Evolutionary conservation across 768 basidiomycete species (phyloP).

Genomic region (Hydnum rufescens): DNA sequence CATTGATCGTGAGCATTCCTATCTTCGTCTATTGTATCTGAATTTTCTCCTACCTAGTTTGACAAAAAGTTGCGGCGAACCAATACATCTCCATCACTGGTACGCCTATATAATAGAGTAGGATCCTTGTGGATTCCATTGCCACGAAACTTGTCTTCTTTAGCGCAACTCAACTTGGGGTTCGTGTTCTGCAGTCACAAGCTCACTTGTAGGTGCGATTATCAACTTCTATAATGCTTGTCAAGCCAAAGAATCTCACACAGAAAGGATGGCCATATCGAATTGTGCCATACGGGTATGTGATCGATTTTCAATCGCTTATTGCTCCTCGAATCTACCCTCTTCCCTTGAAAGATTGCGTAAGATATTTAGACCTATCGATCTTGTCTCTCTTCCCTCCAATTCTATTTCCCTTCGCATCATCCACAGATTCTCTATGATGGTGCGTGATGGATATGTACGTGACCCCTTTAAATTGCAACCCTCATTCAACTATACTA

Average conservation of each 20-base stretch:
- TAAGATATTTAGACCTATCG: no score
- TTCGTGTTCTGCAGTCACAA: slow-evolving; percentile 70
- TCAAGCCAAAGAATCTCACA: no score
- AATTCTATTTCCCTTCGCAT: no score
- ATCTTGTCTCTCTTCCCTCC: no score
- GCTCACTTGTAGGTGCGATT: slow-evolving; percentile 33
- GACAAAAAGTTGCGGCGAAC: not conserved
- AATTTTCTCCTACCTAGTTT: not conserved
- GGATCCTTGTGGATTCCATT: not conserved
- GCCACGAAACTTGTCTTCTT: not conserved
- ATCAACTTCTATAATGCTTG: no score
- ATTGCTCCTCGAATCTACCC: no score
- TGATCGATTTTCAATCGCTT: no score
- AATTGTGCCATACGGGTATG: no score
- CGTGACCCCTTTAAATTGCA: not conserved
- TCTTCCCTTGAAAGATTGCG: no score
- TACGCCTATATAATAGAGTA: not conserved
- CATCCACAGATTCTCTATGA: not conserved
- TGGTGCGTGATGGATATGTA: not conserved
- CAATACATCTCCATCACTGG: not conserved
- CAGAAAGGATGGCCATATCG: no score
- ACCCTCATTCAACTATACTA: not conserved
- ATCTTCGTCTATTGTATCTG: not conserved
- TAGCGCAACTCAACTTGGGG: slow-evolving; percentile 67
- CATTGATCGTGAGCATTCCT: slow-evolving; percentile 17